phyloP scores from a whole-genome alignment of 257 asterid genomes.

The Verbascum thapsus region DNA sequence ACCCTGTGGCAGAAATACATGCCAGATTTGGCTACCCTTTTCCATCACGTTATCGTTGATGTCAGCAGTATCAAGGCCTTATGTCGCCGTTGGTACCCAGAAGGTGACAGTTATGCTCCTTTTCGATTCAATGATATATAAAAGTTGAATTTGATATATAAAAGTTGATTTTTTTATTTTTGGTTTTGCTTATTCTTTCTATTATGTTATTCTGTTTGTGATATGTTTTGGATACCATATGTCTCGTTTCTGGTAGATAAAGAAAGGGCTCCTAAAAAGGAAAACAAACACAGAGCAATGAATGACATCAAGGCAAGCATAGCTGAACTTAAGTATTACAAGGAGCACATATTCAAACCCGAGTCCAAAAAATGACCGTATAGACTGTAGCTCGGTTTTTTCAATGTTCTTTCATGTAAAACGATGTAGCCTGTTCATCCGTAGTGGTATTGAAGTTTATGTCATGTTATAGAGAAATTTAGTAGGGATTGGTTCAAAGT shows the following conservation, averaged over 20 bases:
- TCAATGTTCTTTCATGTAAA: conserved; percentile 8
- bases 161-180: neutral
- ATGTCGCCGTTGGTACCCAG: conserved; percentile 88
- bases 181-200: too few species aligned
- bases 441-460: neutral
- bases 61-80: conserved; percentile 89
- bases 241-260: conserved; percentile 42
- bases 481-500: neutral
- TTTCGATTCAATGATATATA: conserved; percentile 30
- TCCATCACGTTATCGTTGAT: conserved; percentile 86
- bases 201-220: conserved; percentile 5
- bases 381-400: conserved; percentile 18
- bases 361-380: conserved; percentile 46
- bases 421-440: neutral
- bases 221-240: neutral
- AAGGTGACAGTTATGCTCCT: conserved; percentile 52
- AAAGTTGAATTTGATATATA: too few species aligned
- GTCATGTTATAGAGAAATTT: neutral
- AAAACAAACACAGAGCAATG: conserved; percentile 85
- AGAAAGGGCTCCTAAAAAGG: conserved; percentile 75
- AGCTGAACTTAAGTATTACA: conserved; percentile 76
- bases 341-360: conserved; percentile 73
- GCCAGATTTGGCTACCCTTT: conserved; percentile 92
- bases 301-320: conserved; percentile 94
- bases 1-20: conserved; percentile 70